Conservation (phyloP, 1,139 yeast species). For the Barnettozyma hawaiiensis region DNA sequence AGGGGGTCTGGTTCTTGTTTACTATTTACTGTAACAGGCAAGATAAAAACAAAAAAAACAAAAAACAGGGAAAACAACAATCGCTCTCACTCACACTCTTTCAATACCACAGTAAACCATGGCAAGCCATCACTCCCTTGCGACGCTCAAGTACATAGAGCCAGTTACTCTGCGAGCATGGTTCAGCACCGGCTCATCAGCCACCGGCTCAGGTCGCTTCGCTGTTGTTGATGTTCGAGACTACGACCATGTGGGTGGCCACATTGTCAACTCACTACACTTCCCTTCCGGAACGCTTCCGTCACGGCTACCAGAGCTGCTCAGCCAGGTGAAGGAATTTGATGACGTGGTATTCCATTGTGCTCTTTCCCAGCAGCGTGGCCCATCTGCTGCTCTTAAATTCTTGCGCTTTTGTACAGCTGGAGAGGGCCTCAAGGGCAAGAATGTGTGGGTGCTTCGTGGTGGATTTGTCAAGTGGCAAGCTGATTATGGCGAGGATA, state of each 20-base stretch:
- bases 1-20: too few species aligned
- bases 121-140: conserved; percentile 4
- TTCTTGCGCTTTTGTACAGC: conserved; percentile 52
- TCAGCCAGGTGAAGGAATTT: conserved; percentile 32
- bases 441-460: conserved; percentile 62
- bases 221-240: conserved; percentile 86
- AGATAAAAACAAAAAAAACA: too few species aligned
- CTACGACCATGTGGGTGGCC: conserved; percentile 72
- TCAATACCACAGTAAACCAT: not conserved
- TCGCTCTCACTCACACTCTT: too few species aligned
- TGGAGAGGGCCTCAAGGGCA: conserved; percentile 32
- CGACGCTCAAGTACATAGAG: conserved; percentile 34
- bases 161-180: conserved; percentile 41
- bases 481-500: conserved; percentile 60
- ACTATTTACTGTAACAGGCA: too few species aligned
- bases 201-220: conserved; percentile 39
- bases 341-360: conserved; percentile 78
- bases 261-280: conserved; percentile 57
- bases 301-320: conserved; percentile 38
- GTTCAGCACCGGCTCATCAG: conserved; percentile 38
- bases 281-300: conserved; percentile 53
- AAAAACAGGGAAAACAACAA: not conserved
- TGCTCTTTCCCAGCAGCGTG: conserved; percentile 83
- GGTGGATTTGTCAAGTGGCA: conserved; percentile 94
- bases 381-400: conserved; percentile 75